A percentile compares a stretch with the other conserved stretches of the same genome.
These are phyloP conservation scores for Pleoardoris graminearum DNA, from an alignment of 2,329 filamentous ascomycete species.

Conservation along the genomic window DNA sequence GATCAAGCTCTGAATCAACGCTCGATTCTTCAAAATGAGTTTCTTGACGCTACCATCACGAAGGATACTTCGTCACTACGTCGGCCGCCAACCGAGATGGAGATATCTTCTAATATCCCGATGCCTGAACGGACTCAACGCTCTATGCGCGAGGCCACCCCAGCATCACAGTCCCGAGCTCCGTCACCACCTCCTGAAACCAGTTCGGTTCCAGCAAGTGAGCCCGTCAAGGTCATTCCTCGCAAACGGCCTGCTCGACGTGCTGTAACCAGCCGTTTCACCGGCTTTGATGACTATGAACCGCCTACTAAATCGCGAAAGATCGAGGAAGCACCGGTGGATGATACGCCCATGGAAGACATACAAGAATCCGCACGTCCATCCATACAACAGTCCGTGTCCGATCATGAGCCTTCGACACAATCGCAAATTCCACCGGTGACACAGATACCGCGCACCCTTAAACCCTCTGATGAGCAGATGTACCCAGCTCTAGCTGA, in stretches of 20 bases:
- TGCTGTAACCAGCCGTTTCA: conserved; percentile 61
- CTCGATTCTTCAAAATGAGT: conserved; percentile 85
- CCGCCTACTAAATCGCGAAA: conserved; percentile 37
- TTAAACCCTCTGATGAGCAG: conserved; percentile 60
- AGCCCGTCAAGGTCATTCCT: conserved; percentile 29
- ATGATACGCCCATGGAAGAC: conserved; percentile 32
- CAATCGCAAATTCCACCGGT: conserved; percentile 21
- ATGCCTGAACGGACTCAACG: conserved; percentile 15
- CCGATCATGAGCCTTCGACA: conserved; percentile 15
- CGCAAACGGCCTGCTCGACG: conserved; percentile 42
- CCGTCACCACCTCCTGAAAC: conserved; percentile 25
- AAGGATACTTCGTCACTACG: conserved; percentile 75
- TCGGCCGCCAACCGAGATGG: conserved; percentile 59
- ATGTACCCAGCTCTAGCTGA: conserved; percentile 76
- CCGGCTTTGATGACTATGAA: conserved; percentile 68
- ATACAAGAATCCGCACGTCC: conserved; percentile 24
- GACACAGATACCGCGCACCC: conserved; percentile 34
- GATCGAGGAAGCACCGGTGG: conserved; percentile 28
- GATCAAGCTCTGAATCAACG: conserved; percentile 76
- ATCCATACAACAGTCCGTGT: conserved; percentile 20
- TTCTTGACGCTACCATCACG: conserved; percentile 85
- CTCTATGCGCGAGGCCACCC: conserved; percentile 21
- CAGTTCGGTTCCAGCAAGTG: conserved; percentile 17
- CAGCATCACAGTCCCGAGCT: conserved; percentile 19
- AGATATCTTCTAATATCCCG: conserved; percentile 24